Percentiles rank a stretch among this genome's conserved stretches.
Evolutionary conservation across 148 eudicot genomes (phyloP).

Genomic region (Hydrangea macrophylla): DNA sequence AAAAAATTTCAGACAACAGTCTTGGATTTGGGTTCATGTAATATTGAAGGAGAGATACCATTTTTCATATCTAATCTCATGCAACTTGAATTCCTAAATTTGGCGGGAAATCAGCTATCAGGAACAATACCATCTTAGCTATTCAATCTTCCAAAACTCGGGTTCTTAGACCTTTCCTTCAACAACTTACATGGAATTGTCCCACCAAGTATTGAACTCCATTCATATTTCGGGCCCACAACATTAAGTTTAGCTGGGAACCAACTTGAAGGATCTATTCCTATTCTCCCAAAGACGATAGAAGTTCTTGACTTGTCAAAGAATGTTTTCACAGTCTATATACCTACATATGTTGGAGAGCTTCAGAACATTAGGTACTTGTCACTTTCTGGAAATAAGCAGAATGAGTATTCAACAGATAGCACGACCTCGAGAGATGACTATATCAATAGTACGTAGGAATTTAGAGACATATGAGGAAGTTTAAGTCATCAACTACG

Average conservation of each 20-base stretch:
- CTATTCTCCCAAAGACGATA: not conserved
- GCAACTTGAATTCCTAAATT: not conserved
- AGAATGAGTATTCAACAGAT: too few species aligned
- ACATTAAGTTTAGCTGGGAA: not conserved
- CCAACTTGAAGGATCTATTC: not conserved
- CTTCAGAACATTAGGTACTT: not conserved
- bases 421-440: too few species aligned
- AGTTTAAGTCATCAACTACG: too few species aligned
- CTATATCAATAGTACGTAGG: too few species aligned
- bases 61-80: not conserved
- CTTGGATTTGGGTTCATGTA: not conserved
- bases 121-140: constrained; percentile 2
- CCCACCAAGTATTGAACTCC: not conserved
- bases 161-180: constrained; percentile 3
- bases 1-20: not conserved
- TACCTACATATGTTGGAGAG: not conserved
- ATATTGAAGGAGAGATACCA: not conserved
- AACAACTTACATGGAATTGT: not conserved
- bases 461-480: too few species aligned
- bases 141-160: not conserved
- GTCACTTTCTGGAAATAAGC: not conserved
- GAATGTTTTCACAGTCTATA: not conserved
- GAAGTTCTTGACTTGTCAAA: not conserved
- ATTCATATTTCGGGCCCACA: not conserved
- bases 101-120: too few species aligned